These are phyloP conservation scores for Articulospora tetracladia DNA, from an alignment of 495 filamentous ascomycete species.

Conservation along the genomic window DNA sequence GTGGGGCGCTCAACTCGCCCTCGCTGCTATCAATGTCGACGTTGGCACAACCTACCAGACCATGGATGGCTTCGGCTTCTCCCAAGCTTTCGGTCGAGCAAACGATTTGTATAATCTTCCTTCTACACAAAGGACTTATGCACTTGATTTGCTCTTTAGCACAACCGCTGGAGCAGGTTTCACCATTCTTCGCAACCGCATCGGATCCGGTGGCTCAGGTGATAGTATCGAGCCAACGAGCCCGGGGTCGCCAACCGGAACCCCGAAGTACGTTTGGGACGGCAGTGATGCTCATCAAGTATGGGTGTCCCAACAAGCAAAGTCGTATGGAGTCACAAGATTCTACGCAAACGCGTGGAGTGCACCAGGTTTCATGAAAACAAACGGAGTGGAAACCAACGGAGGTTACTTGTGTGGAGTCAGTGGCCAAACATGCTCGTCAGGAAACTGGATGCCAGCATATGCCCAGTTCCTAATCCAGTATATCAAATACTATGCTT, in stretches of 20 bases:
- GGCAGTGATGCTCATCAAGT: constrained; percentile 43
- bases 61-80: constrained; percentile 3
- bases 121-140: neutral
- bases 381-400: constrained; percentile 35
- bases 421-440: constrained; percentile 17
- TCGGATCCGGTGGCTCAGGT: neutral
- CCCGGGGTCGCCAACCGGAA: constrained; percentile 30
- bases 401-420: constrained; percentile 26
- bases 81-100: neutral
- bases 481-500: constrained; percentile 44
- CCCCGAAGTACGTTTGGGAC: constrained; percentile 41
- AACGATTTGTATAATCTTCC: neutral
- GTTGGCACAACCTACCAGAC: neutral
- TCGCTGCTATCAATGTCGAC: neutral
- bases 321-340: constrained; percentile 36
- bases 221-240: constrained; percentile 26
- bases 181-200: neutral
- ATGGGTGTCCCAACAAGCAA: constrained; percentile 45
- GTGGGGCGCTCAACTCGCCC: neutral
- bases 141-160: neutral
- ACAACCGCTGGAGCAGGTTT: neutral
- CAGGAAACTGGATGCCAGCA: constrained; percentile 49
- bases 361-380: constrained; percentile 55
- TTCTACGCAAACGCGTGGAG: constrained; percentile 52
- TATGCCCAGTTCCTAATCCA: constrained; percentile 52